Evolutionary conservation across 768 basidiomycete species (phyloP), one percentile per base, ranked within the genome.

Genomic region (Rhodotorula taiwanensis): DNA sequence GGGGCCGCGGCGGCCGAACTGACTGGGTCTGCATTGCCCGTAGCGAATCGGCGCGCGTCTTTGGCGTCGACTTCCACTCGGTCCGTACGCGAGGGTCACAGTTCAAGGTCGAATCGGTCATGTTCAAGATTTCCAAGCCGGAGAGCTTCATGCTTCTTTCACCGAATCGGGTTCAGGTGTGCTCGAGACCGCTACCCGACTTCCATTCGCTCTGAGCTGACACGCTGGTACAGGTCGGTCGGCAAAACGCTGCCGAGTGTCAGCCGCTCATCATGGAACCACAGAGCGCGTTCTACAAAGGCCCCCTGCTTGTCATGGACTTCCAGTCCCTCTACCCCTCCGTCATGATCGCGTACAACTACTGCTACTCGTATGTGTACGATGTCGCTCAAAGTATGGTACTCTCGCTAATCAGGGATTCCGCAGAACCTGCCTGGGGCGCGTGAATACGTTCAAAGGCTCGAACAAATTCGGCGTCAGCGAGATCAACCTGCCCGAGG

Each of bases 261-360:
- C 28, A 36, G 80, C 92, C 93, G 6, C 80, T 98, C 25, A 88
- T 97, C 58, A 88, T 94, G 84, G 95, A 99, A 72, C 95, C 94
- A 0, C 78, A 84, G 44, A 94, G 92, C 0, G 88, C 87, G 4
- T 94, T 91, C 72, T 99, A 97, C 76, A 87, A 84, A 45, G 87
- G 87, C 69, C 95, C 95, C 7, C 80, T 99, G 18, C 78, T 97
- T 41, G 93, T 99, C 1, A 80, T 99, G 58, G 95, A 99, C 75
- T 99, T 98, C 74, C 90, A 95, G 71, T 91, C 88, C 4, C 80
- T 99, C 30, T 99, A 99, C 74, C 95, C 95, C 0, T 95, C 92
- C 0, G 80, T 97, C 63, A 98, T 98, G 94, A 94, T 98, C 70
- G 94, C 92, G 10, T 93, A 99, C 77, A 98, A 98, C 75, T 91